phyloP scores from a whole-genome alignment of 2,329 filamentous ascomycete species.

The Beauveria medogensis region DNA sequence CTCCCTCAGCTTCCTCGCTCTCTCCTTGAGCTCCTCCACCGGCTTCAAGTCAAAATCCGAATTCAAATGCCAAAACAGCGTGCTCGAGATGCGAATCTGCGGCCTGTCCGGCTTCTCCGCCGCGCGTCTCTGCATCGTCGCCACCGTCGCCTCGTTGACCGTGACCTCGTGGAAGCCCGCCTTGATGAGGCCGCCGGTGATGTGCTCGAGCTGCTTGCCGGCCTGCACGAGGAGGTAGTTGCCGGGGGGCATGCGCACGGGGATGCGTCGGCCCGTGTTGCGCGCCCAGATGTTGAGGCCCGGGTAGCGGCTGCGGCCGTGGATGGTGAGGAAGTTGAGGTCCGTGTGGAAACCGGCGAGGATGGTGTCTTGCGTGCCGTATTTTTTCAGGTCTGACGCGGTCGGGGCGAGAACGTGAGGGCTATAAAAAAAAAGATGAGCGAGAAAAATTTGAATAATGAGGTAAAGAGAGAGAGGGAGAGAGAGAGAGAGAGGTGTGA shows the following conservation, averaged over 20 bases:
- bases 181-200: slow-evolving; percentile 53
- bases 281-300: slow-evolving; percentile 56
- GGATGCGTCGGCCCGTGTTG: slow-evolving; percentile 51
- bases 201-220: slow-evolving; percentile 55
- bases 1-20: slow-evolving; percentile 35
- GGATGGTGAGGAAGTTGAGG: slow-evolving; percentile 57
- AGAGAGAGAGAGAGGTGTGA: neutral
- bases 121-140: slow-evolving; percentile 36
- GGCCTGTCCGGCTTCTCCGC: slow-evolving; percentile 38
- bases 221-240: slow-evolving; percentile 54
- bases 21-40: slow-evolving; percentile 37
- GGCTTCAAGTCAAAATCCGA: slow-evolving; percentile 49
- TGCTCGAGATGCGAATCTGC: slow-evolving; percentile 49
- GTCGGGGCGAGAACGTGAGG: slow-evolving; percentile 55
- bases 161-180: slow-evolving; percentile 56
- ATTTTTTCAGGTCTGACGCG: slow-evolving; percentile 47
- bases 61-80: slow-evolving; percentile 52
- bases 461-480: neutral
- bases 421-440: slow-evolving; percentile 21
- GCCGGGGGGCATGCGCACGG: slow-evolving; percentile 49
- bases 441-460: neutral
- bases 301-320: slow-evolving; percentile 54
- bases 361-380: slow-evolving; percentile 47
- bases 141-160: slow-evolving; percentile 44
- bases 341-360: slow-evolving; percentile 57